Evolutionary conservation across 768 basidiomycete species (phyloP), one percentile per base, ranked within the genome.

Genomic region (Boletellus sp.): DNA sequence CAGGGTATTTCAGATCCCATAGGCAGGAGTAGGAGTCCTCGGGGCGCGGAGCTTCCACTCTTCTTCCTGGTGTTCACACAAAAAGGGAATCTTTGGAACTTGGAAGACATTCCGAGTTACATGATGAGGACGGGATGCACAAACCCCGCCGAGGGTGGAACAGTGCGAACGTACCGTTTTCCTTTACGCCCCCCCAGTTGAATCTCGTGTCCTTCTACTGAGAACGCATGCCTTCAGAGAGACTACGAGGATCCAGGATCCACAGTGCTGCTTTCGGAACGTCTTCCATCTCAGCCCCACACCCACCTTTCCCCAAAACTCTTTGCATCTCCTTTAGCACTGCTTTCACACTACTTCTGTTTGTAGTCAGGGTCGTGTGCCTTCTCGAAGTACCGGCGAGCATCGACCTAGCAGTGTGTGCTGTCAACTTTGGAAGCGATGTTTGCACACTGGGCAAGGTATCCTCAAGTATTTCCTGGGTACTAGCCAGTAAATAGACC

Each of bases 331-430:
- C 86, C 52, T 81, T 74, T 51, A 92, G 52, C n/a, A 94, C 72
- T 20, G 83, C 83, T 60, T 78, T 83, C 22, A 93, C 80, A 56
- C 90, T 90, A 26, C 84, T 77, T 55, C 80, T 75, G 57, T 95
- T 94, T 9, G 90, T 90, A 4, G 91, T 94, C 42, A 94, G 70
- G n/a, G 88, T 90, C 53, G 92, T 94, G 87, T 87, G 85, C 0
- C 84, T 83, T 23, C 78, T 69, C 34, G 69, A 69, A 0, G 85
- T 80, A 15, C 91, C 92, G 61, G 78, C 79, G 17, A 83, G 69
- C 71, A 93, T 72, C 47, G 85, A 88, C 48, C 80, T 75, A 9
- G 88, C 78, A 0, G 92, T 94, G 63, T 94, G 91, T 9, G 77
- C 78, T 0, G 90, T 91, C 28, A 90, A 69, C 26, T 77, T 77